Evolutionary conservation across 805 yeast species (phyloP), one percentile per base, ranked within the genome.

Genomic region (Yamadazyma paraphyllophila): DNA sequence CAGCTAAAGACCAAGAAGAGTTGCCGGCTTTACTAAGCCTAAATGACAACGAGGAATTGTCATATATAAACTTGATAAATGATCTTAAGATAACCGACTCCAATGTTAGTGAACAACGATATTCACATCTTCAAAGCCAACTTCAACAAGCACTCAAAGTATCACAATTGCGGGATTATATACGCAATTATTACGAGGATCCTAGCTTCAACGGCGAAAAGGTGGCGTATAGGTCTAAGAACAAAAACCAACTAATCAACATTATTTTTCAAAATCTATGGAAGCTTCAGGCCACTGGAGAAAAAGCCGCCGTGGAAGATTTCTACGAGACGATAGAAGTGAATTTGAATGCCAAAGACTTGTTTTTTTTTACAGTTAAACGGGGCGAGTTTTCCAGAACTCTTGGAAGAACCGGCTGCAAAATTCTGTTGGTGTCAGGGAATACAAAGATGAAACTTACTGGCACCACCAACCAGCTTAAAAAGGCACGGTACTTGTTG

Each of bases 401-500:
- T 41, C 60, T 77, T 56, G 61, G 71, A 15, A 56, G 71, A 40
- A 61, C 67, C 1, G 81, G 80, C 1, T 69, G 72, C 3, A 54
- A 60, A 39, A 60, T 77, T 30, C 50, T 61, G 4, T 64, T 76
- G 31, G 64, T 62, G 33, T 55, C 70, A 1, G 59, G 56, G 5
- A 59, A 57, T 13, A 52, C 49, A 25, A 63, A 59, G 29, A 61
- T 77, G 14, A 49, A 61, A 8, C 61, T 77, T 12, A 49, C 60
- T n/a, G 76, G 79, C 7, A 68, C 78, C 0, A 62, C 58, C 5
- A 50, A 58, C 15, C 78, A 77, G 31, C 61, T 70, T 31, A 61
- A 65, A 20, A 76, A 73, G 63, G 76, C 78, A 15, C 62, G 65
- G 44, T 68, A 77, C 27, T 62, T 67, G n/a, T 55, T 76, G 38